These are phyloP conservation scores for Berberis vulgaris DNA, from an alignment of 164 flowering plant species.

Conservation along the genomic window DNA sequence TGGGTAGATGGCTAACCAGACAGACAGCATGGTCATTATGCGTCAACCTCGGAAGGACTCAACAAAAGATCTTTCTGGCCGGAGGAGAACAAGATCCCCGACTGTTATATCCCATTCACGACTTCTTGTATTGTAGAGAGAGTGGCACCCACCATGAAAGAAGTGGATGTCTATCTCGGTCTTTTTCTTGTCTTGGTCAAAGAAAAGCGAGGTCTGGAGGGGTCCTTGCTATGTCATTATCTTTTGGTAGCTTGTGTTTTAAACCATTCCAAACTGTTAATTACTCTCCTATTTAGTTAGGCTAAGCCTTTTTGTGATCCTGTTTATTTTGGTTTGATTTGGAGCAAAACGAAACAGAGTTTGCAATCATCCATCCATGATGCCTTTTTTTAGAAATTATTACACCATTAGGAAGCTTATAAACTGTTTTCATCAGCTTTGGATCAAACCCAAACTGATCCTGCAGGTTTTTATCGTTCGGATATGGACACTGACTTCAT, in stretches of 20 bases:
- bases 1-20: slow-evolving; percentile 30
- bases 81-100: slow-evolving; percentile 12
- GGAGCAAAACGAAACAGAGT: background rate
- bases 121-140: slow-evolving; percentile 22
- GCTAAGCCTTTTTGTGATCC: too few relatives aligned
- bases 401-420: too few relatives aligned
- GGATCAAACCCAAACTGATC: background rate
- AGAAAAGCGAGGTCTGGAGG: slow-evolving; percentile 26
- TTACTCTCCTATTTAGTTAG: background rate
- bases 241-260: slow-evolving; percentile 25
- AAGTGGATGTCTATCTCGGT: slow-evolving; percentile 50
- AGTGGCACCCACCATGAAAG: slow-evolving; percentile 38
- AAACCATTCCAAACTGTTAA: slow-evolving; percentile 18
- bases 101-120: slow-evolving; percentile 17
- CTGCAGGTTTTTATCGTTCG: too few relatives aligned
- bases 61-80: slow-evolving; percentile 22
- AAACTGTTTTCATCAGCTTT: background rate
- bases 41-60: slow-evolving; percentile 32
- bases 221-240: slow-evolving; percentile 17
- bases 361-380: background rate
- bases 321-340: too few relatives aligned
- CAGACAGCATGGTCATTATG: slow-evolving; percentile 5
- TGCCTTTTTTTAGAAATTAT: too few relatives aligned
- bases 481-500: too few relatives aligned
- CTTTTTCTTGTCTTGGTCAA: slow-evolving; percentile 40